phyloP scores from a whole-genome alignment of 1,139 yeast genomes.

The Suhomyces coccinellae region DNA sequence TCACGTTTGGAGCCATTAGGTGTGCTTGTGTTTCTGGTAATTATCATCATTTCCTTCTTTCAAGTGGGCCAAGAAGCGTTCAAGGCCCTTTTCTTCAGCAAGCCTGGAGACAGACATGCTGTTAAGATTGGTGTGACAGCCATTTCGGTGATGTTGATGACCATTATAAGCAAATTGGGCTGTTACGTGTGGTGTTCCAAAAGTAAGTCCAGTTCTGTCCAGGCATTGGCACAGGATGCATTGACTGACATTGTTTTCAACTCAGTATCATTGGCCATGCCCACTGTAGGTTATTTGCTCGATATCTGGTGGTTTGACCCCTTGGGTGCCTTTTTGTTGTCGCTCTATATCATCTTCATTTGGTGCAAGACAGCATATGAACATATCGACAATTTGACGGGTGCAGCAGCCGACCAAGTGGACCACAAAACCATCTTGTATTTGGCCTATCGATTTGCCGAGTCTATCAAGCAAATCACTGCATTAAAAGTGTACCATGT shows the following conservation, averaged over 20 bases:
- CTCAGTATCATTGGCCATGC: constrained; percentile 68
- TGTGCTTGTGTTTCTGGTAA: constrained; percentile 67
- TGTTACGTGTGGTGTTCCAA: constrained; percentile 67
- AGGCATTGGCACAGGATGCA: constrained; percentile 82
- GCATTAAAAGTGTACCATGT: constrained; percentile 74
- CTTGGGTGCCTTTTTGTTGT: constrained; percentile 64
- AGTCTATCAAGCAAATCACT: constrained; percentile 62
- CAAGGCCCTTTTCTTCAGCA: constrained; percentile 32
- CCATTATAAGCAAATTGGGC: constrained; percentile 58
- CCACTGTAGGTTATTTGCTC: constrained; percentile 54
- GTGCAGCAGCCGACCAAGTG: constrained; percentile 63
- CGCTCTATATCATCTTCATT: constrained; percentile 60
- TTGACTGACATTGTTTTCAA: constrained; percentile 70
- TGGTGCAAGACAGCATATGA: constrained; percentile 69
- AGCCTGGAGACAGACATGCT: constrained; percentile 33
- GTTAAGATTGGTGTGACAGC: constrained; percentile 58
- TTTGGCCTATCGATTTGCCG: constrained; percentile 68
- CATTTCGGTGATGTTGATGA: constrained; percentile 57
- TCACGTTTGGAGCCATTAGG: constrained; percentile 78
- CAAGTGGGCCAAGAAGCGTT: constrained; percentile 72
- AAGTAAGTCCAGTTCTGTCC: constrained; percentile 68
- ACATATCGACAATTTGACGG: constrained; percentile 73
- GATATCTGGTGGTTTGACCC: constrained; percentile 75
- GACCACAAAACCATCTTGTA: constrained; percentile 70
- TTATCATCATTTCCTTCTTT: constrained; percentile 69